Evolutionary conservation across 2,329 filamentous ascomycete genomes (phyloP).

Genomic region (Pyricularia sp.): DNA sequence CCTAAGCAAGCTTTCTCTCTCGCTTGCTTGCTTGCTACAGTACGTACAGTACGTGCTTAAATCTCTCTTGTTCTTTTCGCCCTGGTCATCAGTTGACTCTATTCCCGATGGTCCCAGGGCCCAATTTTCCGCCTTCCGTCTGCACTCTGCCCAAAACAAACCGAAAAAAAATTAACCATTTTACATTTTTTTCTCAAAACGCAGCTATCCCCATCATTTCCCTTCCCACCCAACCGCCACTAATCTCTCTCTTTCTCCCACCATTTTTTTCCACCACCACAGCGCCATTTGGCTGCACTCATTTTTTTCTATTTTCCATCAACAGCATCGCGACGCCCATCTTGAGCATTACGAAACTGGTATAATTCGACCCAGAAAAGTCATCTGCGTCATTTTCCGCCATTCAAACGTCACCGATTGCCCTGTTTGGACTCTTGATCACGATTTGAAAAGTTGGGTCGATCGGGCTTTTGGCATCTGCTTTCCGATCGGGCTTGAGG

Average conservation of each 20-base stretch:
- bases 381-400: conserved; percentile 19
- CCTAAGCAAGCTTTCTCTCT: not conserved
- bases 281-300: not conserved
- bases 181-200: conserved; percentile 30
- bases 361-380: conserved; percentile 23
- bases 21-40: not conserved
- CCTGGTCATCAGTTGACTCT: conserved; percentile 13
- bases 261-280: conserved; percentile 25
- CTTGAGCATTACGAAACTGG: conserved; percentile 23
- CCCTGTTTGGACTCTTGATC: conserved; percentile 10
- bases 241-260: conserved; percentile 17
- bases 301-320: conserved; percentile 24
- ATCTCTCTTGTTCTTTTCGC: conserved; percentile 22
- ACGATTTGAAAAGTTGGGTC: not conserved
- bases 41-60: not conserved
- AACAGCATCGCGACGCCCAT: conserved; percentile 15
- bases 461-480: not conserved
- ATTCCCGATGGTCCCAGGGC: conserved; percentile 11
- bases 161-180: conserved; percentile 20
- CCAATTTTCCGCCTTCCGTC: conserved; percentile 12
- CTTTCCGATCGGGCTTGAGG: conserved; percentile 5
- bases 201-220: conserved; percentile 38
- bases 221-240: conserved; percentile 20
- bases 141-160: conserved; percentile 5
- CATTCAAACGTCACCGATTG: conserved; percentile 13